Evolutionary conservation across 176 grass and related monocot species (phyloP).

Genomic region (Triticum monococcum): DNA sequence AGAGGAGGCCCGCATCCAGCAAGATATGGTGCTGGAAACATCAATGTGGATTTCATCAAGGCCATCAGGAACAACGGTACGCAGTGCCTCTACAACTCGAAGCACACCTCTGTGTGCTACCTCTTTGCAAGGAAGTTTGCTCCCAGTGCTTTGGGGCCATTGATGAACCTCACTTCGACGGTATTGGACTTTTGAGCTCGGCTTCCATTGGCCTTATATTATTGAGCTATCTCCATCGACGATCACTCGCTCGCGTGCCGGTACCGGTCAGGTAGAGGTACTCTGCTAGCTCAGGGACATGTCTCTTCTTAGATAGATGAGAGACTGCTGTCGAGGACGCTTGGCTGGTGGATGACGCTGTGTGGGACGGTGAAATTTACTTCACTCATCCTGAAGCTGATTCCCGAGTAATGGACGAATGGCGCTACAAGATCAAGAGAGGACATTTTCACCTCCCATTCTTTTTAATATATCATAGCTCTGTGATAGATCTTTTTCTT

Average conservation of each 20-base stretch:
- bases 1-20: conserved; percentile 87
- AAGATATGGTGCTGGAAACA: conserved; percentile 55
- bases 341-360: conserved; percentile 27
- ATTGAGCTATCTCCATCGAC: conserved; percentile 14
- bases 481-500: conserved; percentile 31
- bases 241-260: no score
- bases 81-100: conserved; percentile 57
- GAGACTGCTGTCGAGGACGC: conserved; percentile 16
- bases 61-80: conserved; percentile 83
- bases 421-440: conserved; percentile 22
- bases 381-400: conserved; percentile 51
- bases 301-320: conserved; percentile 32
- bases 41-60: conserved; percentile 60
- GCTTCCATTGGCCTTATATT: background rate
- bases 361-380: conserved; percentile 40
- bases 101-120: conserved; percentile 61
- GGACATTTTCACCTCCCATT: conserved; percentile 45
- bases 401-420: conserved; percentile 10
- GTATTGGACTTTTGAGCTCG: conserved; percentile 56
- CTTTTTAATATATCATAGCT: conserved; percentile 55
- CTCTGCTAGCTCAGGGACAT: conserved; percentile 17
- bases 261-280: conserved; percentile 21
- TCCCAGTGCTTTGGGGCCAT: conserved; percentile 60
- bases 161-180: conserved; percentile 70
- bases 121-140: conserved; percentile 90